Conservation (phyloP, 2,329 filamentous ascomycete genomes). For the Ilyonectria sp. region DNA sequence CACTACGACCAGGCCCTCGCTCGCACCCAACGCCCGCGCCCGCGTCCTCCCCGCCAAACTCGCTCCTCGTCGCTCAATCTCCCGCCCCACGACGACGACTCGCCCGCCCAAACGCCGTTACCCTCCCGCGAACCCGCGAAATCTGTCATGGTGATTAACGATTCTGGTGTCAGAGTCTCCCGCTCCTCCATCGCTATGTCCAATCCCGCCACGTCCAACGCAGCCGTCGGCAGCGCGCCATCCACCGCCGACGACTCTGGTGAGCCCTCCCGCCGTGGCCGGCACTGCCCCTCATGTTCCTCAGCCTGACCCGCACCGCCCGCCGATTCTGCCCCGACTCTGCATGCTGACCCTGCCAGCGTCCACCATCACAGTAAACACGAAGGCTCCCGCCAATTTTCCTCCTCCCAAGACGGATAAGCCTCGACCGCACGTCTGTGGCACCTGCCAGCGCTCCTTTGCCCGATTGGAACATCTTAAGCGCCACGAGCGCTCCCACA, state of each 20-base stretch:
- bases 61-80: constrained; percentile 43
- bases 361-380: constrained; percentile 68
- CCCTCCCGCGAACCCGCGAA: constrained; percentile 12
- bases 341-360: constrained; percentile 56
- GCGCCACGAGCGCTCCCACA: constrained; percentile 97
- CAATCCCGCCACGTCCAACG: constrained; percentile 51
- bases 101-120: constrained; percentile 27
- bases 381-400: constrained; percentile 64
- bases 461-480: constrained; percentile 96
- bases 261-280: constrained; percentile 53
- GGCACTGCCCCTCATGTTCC: constrained; percentile 54
- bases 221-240: constrained; percentile 47
- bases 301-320: constrained; percentile 42
- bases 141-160: constrained; percentile 58
- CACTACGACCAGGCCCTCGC: constrained; percentile 42
- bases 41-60: constrained; percentile 44
- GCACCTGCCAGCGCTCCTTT: constrained; percentile 92
- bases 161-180: constrained; percentile 56
- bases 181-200: constrained; percentile 56
- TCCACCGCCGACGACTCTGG: constrained; percentile 58
- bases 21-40: constrained; percentile 36
- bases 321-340: constrained; percentile 40
- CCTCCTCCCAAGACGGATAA: constrained; percentile 97
- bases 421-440: constrained; percentile 93
- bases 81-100: constrained; percentile 47